These are phyloP conservation scores for Cupressus sempervirens DNA, from an alignment of 75 land plant genomes.

Conservation along the genomic window DNA sequence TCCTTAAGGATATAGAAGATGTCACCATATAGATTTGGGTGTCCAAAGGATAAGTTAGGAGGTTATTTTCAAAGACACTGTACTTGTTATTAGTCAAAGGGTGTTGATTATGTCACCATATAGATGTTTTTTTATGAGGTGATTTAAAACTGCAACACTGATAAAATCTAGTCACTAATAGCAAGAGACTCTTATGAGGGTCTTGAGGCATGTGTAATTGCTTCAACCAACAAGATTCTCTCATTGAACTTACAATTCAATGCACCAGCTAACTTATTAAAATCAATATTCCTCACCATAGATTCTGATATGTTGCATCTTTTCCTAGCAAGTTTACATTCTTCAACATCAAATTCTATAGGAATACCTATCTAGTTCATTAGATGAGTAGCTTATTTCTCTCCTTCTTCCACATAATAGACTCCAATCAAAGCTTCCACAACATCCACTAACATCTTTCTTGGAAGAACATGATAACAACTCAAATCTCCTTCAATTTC, in stretches of 20 bases:
- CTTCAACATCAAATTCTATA: conserved; percentile 62
- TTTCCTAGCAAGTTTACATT: conserved; percentile 30
- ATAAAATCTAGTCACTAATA: too few species aligned
- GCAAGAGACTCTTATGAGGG: too few species aligned
- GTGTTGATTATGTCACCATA: too few species aligned
- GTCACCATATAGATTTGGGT: too few species aligned
- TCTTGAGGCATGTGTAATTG: conserved; percentile 97
- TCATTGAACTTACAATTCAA: conserved; percentile 62
- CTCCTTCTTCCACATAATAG: conserved; percentile 97
- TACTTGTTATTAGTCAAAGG: too few species aligned
- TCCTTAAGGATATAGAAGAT: too few species aligned
- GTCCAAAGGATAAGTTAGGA: too few species aligned
- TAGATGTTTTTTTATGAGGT: too few species aligned
- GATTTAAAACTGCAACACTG: too few species aligned
- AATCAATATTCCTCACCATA: conserved; percentile 72
- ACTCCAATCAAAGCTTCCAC: conserved; percentile 98
- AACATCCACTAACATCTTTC: conserved; percentile 97
- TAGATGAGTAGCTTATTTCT: conserved; percentile 76
- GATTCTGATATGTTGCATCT: conserved; percentile 68
- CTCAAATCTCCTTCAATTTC: conserved; percentile 80
- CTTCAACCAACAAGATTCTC: conserved; percentile 74
- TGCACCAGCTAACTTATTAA: conserved; percentile 61
- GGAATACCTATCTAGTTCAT: conserved; percentile 99
- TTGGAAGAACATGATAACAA: conserved; percentile 92
- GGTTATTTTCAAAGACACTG: too few species aligned